phyloP scores from a whole-genome alignment of 108 stramenopile species.

The Fragilaria radians region DNA sequence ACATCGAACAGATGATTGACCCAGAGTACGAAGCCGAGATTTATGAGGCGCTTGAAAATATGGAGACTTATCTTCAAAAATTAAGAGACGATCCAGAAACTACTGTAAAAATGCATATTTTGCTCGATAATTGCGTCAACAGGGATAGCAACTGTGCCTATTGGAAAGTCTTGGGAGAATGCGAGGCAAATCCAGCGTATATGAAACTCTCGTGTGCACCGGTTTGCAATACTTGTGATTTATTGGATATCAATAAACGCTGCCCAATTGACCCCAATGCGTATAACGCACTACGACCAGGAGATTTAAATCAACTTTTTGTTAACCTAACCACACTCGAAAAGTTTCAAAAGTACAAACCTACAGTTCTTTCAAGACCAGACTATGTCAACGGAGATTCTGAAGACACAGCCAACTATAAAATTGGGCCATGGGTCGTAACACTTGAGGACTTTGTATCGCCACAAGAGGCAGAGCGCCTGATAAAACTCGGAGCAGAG shows the following conservation, averaged over 20 bases:
- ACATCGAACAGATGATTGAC: not conserved
- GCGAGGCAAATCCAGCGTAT: slow-evolving; percentile 46
- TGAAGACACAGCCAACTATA: slow-evolving; percentile 1
- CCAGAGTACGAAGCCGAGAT: not conserved
- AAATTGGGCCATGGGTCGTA: slow-evolving; percentile 77
- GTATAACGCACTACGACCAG: slow-evolving; percentile 35
- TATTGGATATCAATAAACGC: slow-evolving; percentile 14
- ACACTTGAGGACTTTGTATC: slow-evolving; percentile 78
- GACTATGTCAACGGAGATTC: slow-evolving; percentile 8
- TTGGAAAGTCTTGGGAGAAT: slow-evolving; percentile 70
- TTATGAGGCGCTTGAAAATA: not conserved
- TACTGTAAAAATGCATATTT: not conserved
- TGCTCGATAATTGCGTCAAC: slow-evolving; percentile 39
- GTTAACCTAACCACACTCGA: slow-evolving; percentile 18
- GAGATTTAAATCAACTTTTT: slow-evolving; percentile 30
- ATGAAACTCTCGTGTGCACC: slow-evolving; percentile 56
- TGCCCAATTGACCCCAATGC: slow-evolving; percentile 43
- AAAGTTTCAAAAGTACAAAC: not conserved
- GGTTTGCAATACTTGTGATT: slow-evolving; percentile 29
- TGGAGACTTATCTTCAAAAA: not conserved
- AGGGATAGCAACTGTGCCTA: slow-evolving; percentile 47
- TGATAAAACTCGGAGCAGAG: slow-evolving; percentile 56
- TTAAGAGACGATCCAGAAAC: not conserved
- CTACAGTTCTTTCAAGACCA: slow-evolving; percentile 13
- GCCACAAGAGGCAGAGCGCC: slow-evolving; percentile 56